A percentile compares a stretch with the other conserved stretches of the same genome.
These are phyloP conservation scores for Symbiodinium natans DNA, from an alignment of 73 alveolate species.

Conservation along the genomic window DNA sequence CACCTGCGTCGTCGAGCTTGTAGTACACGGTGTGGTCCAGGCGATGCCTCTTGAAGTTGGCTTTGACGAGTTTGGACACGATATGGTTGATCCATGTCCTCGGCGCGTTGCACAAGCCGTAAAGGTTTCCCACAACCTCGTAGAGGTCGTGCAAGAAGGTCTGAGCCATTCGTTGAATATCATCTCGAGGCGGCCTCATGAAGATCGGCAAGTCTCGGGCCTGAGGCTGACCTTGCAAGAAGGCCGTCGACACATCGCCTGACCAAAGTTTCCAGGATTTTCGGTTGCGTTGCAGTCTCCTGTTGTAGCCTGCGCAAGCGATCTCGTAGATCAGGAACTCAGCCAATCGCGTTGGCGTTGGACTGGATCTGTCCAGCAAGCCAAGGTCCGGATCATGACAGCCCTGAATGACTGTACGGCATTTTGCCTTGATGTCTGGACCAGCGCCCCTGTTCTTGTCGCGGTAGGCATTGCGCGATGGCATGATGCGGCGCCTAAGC, in stretches of 20 bases:
- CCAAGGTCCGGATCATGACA: constrained; percentile 11
- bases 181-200: background rate
- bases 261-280: background rate
- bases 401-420: constrained; percentile 3
- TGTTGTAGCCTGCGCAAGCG: background rate
- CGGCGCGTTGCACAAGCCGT: constrained; percentile 3
- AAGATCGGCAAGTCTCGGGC: background rate
- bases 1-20: background rate
- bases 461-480: background rate
- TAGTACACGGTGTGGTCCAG: background rate
- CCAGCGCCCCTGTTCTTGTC: background rate
- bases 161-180: background rate
- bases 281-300: background rate
- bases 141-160: background rate
- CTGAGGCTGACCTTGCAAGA: background rate
- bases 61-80: too few species aligned
- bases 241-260: constrained; percentile 23
- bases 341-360: background rate
- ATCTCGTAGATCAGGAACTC: background rate
- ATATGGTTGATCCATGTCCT: background rate
- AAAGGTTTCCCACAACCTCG: background rate
- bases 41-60: background rate
- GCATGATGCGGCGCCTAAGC: background rate
- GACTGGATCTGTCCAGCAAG: background rate
- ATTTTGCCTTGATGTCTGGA: background rate